Evolutionary conservation across 2,329 filamentous ascomycete species (phyloP).

Genomic region (Colletotrichum acutatum): DNA sequence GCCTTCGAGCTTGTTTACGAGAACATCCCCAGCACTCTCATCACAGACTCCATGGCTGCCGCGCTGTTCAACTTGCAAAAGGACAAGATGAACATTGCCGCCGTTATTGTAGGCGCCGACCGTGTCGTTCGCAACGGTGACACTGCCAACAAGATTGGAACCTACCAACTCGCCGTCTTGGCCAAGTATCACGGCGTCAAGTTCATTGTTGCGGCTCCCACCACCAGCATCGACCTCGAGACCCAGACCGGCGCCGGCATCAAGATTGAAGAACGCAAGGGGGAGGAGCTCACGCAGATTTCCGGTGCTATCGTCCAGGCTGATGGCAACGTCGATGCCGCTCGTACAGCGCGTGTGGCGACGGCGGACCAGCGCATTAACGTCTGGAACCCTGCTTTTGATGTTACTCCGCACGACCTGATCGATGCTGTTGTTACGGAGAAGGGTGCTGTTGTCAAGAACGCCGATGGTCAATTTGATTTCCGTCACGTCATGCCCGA

Average conservation of each 20-base stretch:
- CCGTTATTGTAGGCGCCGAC: slow-evolving; percentile 94
- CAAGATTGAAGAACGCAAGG: slow-evolving; percentile 87
- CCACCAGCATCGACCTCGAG: slow-evolving; percentile 89
- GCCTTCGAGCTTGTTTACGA: slow-evolving; percentile 98
- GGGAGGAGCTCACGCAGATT: slow-evolving; percentile 85
- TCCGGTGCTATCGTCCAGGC: slow-evolving; percentile 77
- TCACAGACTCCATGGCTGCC: slow-evolving; percentile 97
- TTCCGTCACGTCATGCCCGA: slow-evolving; percentile 68
- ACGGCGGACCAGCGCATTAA: slow-evolving; percentile 82
- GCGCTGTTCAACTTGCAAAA: slow-evolving; percentile 78
- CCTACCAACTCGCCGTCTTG: slow-evolving; percentile 91
- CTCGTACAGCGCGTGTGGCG: slow-evolving; percentile 76
- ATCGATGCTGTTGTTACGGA: slow-evolving; percentile 97
- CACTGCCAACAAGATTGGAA: slow-evolving; percentile 98
- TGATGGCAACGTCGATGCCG: slow-evolving; percentile 72
- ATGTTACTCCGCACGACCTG: slow-evolving; percentile 87
- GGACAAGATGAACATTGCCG: slow-evolving; percentile 75
- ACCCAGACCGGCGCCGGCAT: slow-evolving; percentile 84
- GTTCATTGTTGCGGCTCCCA: slow-evolving; percentile 94
- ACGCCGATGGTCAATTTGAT: slow-evolving; percentile 75
- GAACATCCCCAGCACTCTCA: slow-evolving; percentile 87
- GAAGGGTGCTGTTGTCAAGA: slow-evolving; percentile 86
- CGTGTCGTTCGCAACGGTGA: slow-evolving; percentile 96
- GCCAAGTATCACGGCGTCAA: slow-evolving; percentile 89
- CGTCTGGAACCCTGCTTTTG: slow-evolving; percentile 98